Evolutionary conservation across 495 filamentous ascomycete genomes (phyloP), one percentile per base, ranked within the genome.

Genomic region (Hyaloscypha hepaticicola): DNA sequence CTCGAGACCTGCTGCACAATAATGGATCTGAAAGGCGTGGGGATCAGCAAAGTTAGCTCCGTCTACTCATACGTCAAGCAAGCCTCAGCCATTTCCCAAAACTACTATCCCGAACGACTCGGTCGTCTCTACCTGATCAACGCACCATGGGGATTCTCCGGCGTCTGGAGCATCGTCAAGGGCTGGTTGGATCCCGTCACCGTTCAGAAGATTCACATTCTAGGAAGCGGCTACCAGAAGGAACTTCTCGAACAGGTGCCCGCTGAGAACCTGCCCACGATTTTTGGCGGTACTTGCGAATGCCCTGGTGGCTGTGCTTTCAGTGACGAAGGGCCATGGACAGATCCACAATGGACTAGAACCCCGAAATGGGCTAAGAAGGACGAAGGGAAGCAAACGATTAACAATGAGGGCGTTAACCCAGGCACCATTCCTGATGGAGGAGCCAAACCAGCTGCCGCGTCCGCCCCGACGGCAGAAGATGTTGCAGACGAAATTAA

Each of bases 1-100:
- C 88, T 97, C 66, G 95, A 99, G 80, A 99, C 95, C 34, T 97
- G 91, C 80, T 99, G 95, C 84, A 91, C 89, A 63, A 90, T 99
- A 75, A 93, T 97, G 87, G 95, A 99, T 77, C 79, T 97, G 66
- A 96, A 96, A 80, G 93, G 94, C 48, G 93, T 99, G 48, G 91
- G 93, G 34, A 71, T 98, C 71, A 82, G 80, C 63, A 95, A 88
- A 76, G 85, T 90, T 48, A 82, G 83, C 66, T 89, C 89, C 55
- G 93, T 97, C 25, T 85, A 90, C 75, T 73, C 82, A 65, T 87
- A 96, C 76, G 74, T 96, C 76, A 75, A 87, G 70, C 77, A 89
- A 70, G 80, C 87, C 66, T 83, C 88, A 50, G 78, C 78, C 65
- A 83, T 97, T 77, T 87, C 88, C 67, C 82, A 96, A 76, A 96